A percentile compares a stretch with the other conserved stretches of the same genome.
These are phyloP conservation scores for Penicillium coprophilum DNA, from an alignment of 495 filamentous ascomycete species.

Conservation along the genomic window DNA sequence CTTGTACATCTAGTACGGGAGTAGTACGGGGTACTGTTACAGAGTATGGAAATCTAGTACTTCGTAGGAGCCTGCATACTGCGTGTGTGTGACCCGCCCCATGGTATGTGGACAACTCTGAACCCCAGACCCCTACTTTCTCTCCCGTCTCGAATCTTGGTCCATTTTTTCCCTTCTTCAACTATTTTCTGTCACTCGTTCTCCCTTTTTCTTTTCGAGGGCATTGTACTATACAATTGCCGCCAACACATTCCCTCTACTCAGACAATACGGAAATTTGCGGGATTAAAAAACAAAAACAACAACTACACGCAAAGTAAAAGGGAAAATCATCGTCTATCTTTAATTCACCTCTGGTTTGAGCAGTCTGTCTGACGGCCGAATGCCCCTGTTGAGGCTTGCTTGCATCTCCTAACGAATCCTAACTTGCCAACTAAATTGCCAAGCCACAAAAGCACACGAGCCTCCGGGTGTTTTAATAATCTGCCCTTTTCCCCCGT, in stretches of 20 bases:
- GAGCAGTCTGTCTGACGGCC: constrained; percentile 6
- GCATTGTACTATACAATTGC: constrained; percentile 6
- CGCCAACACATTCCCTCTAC: background rate
- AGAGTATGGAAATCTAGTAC: no score
- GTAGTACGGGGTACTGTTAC: background rate
- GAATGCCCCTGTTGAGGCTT: constrained; percentile 12
- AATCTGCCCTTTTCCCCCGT: constrained; percentile 11
- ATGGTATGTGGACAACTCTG: constrained; percentile 13
- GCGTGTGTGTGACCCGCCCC: constrained; percentile 11
- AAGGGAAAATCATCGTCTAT: background rate
- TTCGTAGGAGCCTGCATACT: background rate
- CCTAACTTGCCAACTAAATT: constrained; percentile 9
- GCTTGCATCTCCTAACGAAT: constrained; percentile 6
- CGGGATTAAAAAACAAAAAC: background rate
- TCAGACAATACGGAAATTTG: background rate
- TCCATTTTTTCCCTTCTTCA: constrained; percentile 4
- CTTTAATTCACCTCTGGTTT: constrained; percentile 12
- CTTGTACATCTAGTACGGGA: no score
- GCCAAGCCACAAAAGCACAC: constrained; percentile 26
- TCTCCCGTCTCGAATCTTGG: background rate
- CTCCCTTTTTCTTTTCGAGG: background rate
- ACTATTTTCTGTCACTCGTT: constrained; percentile 11
- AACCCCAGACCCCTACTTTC: constrained; percentile 14
- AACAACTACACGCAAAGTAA: background rate
- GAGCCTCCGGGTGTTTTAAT: constrained; percentile 20